Percentiles rank a stretch among this genome's conserved stretches.
Evolutionary conservation across 768 basidiomycete genomes (phyloP).

Genomic region (Cystofilobasidium macerans): DNA sequence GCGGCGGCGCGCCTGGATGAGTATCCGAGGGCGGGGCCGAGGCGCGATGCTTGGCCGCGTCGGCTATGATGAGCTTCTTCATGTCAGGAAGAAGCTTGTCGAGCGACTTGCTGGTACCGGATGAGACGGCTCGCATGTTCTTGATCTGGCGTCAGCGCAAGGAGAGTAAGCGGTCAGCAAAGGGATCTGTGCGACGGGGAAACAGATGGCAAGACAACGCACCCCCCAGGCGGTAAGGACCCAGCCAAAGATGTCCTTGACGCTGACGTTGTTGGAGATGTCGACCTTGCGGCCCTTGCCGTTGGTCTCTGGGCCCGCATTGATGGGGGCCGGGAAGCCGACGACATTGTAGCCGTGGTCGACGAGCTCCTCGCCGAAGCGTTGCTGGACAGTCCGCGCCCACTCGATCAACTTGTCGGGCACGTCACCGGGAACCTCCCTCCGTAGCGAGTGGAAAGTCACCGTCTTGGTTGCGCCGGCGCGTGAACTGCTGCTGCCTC

Average conservation of each 20-base stretch:
- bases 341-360: neutral
- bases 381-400: neutral
- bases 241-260: neutral
- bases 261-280: neutral
- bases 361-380: constrained; percentile 3
- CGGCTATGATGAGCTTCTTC: neutral
- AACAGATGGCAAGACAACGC: neutral
- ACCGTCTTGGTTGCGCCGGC: neutral
- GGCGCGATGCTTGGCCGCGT: neutral
- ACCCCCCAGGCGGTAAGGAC: neutral
- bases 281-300: neutral
- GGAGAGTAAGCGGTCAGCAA: neutral
- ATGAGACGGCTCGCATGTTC: neutral
- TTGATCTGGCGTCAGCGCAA: neutral
- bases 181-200: neutral
- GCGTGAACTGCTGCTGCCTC: neutral
- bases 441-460: neutral
- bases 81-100: neutral
- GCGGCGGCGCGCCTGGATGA: neutral
- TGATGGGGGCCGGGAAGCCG: neutral
- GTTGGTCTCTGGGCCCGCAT: neutral
- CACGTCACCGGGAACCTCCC: neutral
- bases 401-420: neutral
- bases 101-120: neutral
- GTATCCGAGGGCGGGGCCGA: neutral